These are phyloP conservation scores for Penicillium riverlandense DNA, from an alignment of 495 filamentous ascomycete genomes.

Conservation along the genomic window DNA sequence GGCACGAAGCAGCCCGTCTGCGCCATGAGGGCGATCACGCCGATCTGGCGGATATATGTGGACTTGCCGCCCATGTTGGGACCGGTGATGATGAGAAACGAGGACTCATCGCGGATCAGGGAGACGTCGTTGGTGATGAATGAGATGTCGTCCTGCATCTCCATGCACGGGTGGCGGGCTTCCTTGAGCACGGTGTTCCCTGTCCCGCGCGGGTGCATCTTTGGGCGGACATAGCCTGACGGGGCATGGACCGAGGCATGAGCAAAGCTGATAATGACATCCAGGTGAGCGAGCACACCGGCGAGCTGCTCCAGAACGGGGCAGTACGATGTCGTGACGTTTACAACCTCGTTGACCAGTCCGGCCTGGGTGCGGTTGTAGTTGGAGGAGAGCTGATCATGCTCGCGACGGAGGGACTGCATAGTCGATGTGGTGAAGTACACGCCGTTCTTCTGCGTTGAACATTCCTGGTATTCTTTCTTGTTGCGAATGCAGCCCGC, in stretches of 20 bases:
- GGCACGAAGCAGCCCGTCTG: constrained; percentile 97
- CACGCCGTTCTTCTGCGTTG: constrained; percentile 97
- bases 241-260: constrained; percentile 93
- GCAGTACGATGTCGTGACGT: constrained; percentile 88
- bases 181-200: constrained; percentile 90
- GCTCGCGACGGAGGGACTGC: constrained; percentile 76
- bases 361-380: constrained; percentile 94
- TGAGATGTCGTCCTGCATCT: constrained; percentile 96
- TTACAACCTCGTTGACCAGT: constrained; percentile 86
- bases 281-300: constrained; percentile 83
- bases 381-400: constrained; percentile 88
- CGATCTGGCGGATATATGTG: constrained; percentile 97
- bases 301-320: constrained; percentile 89
- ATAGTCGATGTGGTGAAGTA: constrained; percentile 92
- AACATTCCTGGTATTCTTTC: constrained; percentile 84
- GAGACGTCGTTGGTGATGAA: constrained; percentile 98
- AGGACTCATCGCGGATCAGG: constrained; percentile 70
- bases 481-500: constrained; percentile 91
- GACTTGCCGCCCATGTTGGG: constrained; percentile 99
- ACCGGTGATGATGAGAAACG: constrained; percentile 95
- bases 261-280: constrained; percentile 93
- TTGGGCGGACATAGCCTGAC: constrained; percentile 82
- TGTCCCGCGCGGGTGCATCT: constrained; percentile 81
- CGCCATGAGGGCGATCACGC: constrained; percentile 95
- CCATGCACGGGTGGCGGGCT: constrained; percentile 96